These are phyloP conservation scores for Sporothrix globosa DNA, from an alignment of 2,329 filamentous ascomycete genomes.

Conservation along the genomic window DNA sequence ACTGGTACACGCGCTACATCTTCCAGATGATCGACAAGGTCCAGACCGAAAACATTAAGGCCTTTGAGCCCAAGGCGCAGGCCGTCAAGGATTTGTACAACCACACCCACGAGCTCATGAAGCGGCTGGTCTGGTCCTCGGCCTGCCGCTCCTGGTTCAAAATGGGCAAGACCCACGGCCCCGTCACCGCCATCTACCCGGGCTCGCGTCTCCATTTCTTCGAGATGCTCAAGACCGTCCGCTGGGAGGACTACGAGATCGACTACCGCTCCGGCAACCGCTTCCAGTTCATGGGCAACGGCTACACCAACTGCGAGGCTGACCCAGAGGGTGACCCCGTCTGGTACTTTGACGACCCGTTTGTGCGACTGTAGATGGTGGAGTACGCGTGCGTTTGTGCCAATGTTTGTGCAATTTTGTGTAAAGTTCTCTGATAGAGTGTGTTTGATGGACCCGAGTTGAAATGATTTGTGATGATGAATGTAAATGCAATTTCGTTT, in stretches of 20 bases:
- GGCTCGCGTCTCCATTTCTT: constrained; percentile 56
- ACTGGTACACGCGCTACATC: constrained; percentile 17
- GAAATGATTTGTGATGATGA: too few relatives aligned
- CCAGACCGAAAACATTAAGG: constrained; percentile 43
- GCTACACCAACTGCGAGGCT: constrained; percentile 2
- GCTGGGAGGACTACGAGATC: constrained; percentile 54
- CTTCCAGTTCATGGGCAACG: constrained; percentile 19
- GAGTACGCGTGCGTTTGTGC: too few relatives aligned
- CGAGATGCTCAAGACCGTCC: constrained; percentile 53
- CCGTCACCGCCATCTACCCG: constrained; percentile 52
- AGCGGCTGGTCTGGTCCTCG: constrained; percentile 54
- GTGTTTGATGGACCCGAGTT: background rate
- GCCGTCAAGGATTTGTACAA: constrained; percentile 53
- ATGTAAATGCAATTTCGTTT: too few relatives aligned
- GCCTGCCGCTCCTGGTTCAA: constrained; percentile 58
- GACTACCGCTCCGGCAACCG: constrained; percentile 1
- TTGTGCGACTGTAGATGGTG: background rate
- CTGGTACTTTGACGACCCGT: constrained; percentile 16
- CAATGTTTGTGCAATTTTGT: too few relatives aligned
- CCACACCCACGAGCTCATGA: constrained; percentile 55
- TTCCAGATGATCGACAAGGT: constrained; percentile 19
- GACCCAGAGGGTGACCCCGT: background rate
- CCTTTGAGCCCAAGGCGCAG: constrained; percentile 23
- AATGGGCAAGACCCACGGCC: constrained; percentile 48
- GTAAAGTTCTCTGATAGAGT: background rate